phyloP scores from a whole-genome alignment of 2,329 filamentous ascomycete species.

The Rhexocercosporidium sp. region DNA sequence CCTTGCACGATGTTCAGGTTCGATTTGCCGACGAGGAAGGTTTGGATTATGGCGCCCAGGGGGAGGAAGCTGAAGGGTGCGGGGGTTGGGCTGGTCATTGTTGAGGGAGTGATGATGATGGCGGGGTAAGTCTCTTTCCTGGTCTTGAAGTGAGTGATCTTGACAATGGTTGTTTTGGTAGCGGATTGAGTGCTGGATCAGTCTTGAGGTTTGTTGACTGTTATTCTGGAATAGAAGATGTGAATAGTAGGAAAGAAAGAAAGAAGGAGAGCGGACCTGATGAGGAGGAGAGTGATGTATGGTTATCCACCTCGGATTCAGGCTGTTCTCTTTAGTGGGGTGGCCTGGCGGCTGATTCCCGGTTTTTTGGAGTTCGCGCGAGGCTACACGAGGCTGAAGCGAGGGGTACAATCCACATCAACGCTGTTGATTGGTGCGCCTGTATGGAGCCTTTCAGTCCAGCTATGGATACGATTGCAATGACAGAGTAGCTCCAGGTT shows the following conservation, averaged over 20 bases:
- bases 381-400: conserved; percentile 10
- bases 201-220: not conserved
- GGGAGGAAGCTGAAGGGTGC: conserved; percentile 68
- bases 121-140: not conserved
- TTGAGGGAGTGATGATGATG: not conserved
- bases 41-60: conserved; percentile 79
- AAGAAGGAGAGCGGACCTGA: not conserved
- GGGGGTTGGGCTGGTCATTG: conserved; percentile 7
- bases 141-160: too few relatives aligned
- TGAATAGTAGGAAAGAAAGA: not conserved
- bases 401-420: not conserved
- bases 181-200: not conserved
- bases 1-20: conserved; percentile 96
- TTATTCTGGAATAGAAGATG: not conserved
- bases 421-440: not conserved
- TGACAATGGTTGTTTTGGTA: not conserved
- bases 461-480: not conserved
- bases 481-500: not conserved
- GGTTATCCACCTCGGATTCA: conserved; percentile 2
- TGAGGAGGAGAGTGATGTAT: not conserved
- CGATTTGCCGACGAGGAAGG: conserved; percentile 75
- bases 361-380: not conserved
- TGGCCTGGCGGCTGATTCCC: not conserved
- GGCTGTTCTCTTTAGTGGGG: conserved; percentile 3
- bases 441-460: not conserved